phyloP scores from a whole-genome alignment of 2,329 filamentous ascomycete genomes.

The Amphichorda felina region DNA sequence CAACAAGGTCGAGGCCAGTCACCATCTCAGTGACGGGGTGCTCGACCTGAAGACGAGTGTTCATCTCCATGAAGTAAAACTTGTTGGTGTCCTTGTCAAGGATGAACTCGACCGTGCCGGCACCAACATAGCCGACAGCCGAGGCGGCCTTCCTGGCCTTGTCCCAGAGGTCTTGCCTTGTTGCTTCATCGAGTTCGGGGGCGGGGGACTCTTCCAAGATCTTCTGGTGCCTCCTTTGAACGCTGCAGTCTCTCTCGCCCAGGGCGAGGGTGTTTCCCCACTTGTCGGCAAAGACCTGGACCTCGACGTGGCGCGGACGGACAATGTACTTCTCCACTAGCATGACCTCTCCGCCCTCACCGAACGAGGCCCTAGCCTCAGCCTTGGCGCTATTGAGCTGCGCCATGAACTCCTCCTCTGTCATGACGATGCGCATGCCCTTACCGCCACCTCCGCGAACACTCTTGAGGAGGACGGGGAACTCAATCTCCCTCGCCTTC shows the following conservation, averaged over 20 bases:
- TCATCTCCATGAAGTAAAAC: constrained; percentile 78
- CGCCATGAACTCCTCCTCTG: constrained; percentile 54
- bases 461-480: constrained; percentile 68
- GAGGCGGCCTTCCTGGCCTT: constrained; percentile 54
- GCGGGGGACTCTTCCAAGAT: constrained; percentile 83
- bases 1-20: constrained; percentile 64
- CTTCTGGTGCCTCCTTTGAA: constrained; percentile 83
- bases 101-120: constrained; percentile 84
- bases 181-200: constrained; percentile 48
- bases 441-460: constrained; percentile 74
- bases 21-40: constrained; percentile 78
- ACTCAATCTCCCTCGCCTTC: constrained; percentile 60
- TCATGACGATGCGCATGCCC: constrained; percentile 66
- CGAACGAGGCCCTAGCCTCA: constrained; percentile 68
- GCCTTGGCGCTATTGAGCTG: constrained; percentile 64
- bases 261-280: constrained; percentile 71
- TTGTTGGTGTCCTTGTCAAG: constrained; percentile 71
- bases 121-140: constrained; percentile 78
- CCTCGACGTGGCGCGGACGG: constrained; percentile 73
- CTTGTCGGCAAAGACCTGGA: constrained; percentile 81
- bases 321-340: constrained; percentile 77
- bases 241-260: constrained; percentile 78
- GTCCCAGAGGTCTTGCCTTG: constrained; percentile 51
- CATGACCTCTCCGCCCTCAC: constrained; percentile 67
- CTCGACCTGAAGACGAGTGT: constrained; percentile 88